phyloP scores from a whole-genome alignment of 2,329 filamentous ascomycete genomes.

The Chaetomiaceae sp. region DNA sequence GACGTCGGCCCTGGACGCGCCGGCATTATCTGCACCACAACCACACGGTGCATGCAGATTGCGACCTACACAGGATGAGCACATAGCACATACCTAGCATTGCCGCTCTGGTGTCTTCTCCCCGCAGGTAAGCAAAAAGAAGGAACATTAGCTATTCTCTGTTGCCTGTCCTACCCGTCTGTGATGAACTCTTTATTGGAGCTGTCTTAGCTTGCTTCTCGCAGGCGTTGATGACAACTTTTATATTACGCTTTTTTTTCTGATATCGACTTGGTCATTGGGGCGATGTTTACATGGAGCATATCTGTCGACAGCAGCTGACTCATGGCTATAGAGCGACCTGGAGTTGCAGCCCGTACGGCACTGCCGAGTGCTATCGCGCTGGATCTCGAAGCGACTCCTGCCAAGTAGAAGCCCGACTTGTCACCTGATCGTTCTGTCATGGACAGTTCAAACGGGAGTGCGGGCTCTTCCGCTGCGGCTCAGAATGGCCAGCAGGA shows the following conservation, averaged over 20 bases:
- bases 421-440: not conserved
- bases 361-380: not conserved
- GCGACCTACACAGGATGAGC: conserved; percentile 5
- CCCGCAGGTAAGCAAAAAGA: conserved; percentile 17
- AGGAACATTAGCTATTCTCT: too few relatives aligned
- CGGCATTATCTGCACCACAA: not conserved
- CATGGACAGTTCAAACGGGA: conserved; percentile 43
- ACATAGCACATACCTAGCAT: conserved; percentile 1
- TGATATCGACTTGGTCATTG: conserved; percentile 10
- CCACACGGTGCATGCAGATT: not conserved
- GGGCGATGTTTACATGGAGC: not conserved
- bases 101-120: conserved; percentile 7
- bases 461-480: conserved; percentile 28
- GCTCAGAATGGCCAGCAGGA: conserved; percentile 44
- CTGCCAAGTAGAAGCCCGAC: not conserved
- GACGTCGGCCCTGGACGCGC: not conserved
- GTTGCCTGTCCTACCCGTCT: not conserved
- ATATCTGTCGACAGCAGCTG: conserved; percentile 4
- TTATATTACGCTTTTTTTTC: conserved; percentile 36
- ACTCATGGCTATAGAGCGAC: conserved; percentile 9
- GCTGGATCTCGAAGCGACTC: not conserved
- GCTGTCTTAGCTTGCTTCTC: conserved; percentile 58
- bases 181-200: conserved; percentile 64
- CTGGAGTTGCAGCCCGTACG: not conserved
- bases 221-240: conserved; percentile 47